Evolutionary conservation across 768 basidiomycete genomes (phyloP).

Genomic region (Lenzites betulinus): DNA sequence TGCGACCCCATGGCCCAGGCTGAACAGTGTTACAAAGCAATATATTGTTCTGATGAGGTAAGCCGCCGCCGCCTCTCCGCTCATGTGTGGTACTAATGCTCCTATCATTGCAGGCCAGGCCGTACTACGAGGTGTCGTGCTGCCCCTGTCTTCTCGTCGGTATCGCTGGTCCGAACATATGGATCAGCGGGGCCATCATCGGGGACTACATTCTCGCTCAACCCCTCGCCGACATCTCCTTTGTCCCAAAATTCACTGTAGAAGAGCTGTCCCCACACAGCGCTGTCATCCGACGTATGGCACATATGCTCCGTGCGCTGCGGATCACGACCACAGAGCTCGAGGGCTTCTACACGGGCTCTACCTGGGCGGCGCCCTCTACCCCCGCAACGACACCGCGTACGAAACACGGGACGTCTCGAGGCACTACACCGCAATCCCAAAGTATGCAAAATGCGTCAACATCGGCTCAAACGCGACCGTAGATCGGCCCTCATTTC

Average conservation of each 20-base stretch:
- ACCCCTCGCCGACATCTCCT: conserved; percentile 21
- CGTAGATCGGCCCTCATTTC: conserved; percentile 12
- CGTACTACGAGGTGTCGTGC: conserved; percentile 20
- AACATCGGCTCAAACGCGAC: not conserved
- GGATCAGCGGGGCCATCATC: conserved; percentile 25
- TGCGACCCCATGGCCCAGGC: conserved; percentile 18
- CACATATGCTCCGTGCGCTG: conserved; percentile 11
- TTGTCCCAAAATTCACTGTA: not conserved
- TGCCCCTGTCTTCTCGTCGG: conserved; percentile 26
- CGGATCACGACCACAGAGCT: not conserved
- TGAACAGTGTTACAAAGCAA: conserved; percentile 11
- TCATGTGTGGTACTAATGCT: not conserved
- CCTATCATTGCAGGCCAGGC: conserved; percentile 1
- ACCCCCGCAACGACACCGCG: not conserved
- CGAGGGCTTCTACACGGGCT: conserved; percentile 1
- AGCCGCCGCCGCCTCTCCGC: not conserved
- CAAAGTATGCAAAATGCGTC: not conserved
- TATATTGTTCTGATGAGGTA: conserved; percentile 13
- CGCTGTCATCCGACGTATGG: conserved; percentile 5
- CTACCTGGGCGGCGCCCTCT: not conserved
- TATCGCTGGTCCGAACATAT: conserved; percentile 24
- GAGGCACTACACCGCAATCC: not conserved
- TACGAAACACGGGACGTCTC: not conserved
- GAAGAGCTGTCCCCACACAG: not conserved
- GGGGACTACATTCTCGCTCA: conserved; percentile 22